Base-by-base conservation (phyloP, 148 eudicot genomes). In the Chenopodium formosanum region DNA sequence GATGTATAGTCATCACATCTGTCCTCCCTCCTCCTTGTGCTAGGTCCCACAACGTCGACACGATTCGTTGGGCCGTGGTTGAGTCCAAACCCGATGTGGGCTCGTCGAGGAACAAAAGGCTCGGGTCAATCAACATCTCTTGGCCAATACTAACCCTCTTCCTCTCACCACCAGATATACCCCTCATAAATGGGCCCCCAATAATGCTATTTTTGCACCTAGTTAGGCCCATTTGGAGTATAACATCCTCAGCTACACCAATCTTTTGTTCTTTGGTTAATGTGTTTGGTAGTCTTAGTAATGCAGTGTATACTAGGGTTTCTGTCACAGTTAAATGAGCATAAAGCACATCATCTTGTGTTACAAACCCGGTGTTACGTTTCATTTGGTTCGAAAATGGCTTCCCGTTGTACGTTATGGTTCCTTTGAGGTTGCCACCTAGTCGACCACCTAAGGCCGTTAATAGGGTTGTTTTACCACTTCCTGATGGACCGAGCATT, bases 401-500 rank as follows among this genome's bases (percentile, higher is more conserved):
- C 7, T 87, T 79, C n/a, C 82, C 86, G 46, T 93, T 91, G 89
- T 89, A 95, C 0, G 93, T 84, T 32, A 95, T 88, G 23, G 20
- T 83, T 16, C 98, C 98, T 1, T 58, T 32, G 13, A 91, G 86
- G 25, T 64, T 48, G 6, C 98, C 96, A 0, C 84, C 87, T 37
- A 95, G 81, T 0, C 93, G 89, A 53, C 98, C 97, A 0, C 96
- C 97, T 17, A 95, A 73, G 50, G 93, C 97, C 1, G 97, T 95
- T 0, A 95, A 81, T 1, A 95, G 89, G 9, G 97, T 95, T 27
- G 98, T 92, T 78, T 95, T 95, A 70, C 98, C 98, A 56, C 98
- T 90, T 20, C 98, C 98, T 0, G 97, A 95, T 4, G 98, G 98
- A 27, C 98, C 98, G 4, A 95, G 82, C 91, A 95, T 91, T 4